Conservation (phyloP, 805 yeast species). For the Ogataea polymorpha region DNA sequence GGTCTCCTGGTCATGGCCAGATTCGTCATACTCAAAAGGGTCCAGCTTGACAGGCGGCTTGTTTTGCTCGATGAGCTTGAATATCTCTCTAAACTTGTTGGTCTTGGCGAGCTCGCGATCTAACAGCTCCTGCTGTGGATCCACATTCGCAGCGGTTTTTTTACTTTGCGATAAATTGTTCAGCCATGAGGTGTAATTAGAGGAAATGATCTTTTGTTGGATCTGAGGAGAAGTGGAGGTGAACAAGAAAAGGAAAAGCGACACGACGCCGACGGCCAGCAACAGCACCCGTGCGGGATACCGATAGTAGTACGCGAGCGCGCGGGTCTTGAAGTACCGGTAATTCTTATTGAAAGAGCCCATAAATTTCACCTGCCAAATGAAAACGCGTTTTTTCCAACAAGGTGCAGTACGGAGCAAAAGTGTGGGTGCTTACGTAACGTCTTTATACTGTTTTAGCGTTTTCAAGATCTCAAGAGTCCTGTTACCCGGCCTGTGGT, state of each 20-base stretch:
- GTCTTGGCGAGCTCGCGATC: slow-evolving; percentile 16
- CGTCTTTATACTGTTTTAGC: neutral
- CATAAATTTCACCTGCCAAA: slow-evolving; percentile 8
- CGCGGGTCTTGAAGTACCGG: slow-evolving; percentile 19
- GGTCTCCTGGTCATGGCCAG: slow-evolving; percentile 4
- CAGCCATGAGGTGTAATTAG: slow-evolving; percentile 26
- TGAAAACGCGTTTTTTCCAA: neutral
- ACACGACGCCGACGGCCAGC: slow-evolving; percentile 4
- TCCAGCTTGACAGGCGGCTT: slow-evolving; percentile 21
- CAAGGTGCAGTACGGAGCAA: neutral
- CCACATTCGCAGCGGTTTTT: neutral
- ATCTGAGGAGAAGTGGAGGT: slow-evolving; percentile 15
- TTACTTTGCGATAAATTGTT: slow-evolving; percentile 8
- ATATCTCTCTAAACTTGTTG: slow-evolving; percentile 21
- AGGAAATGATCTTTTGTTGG: slow-evolving; percentile 19
- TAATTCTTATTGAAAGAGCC: slow-evolving; percentile 15
- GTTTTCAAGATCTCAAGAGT: neutral
- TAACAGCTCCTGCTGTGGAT: slow-evolving; percentile 11
- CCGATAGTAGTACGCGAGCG: slow-evolving; percentile 14
- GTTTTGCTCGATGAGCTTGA: slow-evolving; percentile 20
- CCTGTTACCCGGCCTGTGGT: too few relatives aligned
- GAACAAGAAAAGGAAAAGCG: slow-evolving; percentile 9
- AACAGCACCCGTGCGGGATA: slow-evolving; percentile 11
- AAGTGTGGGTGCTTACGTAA: neutral
- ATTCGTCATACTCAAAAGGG: slow-evolving; percentile 15